Percentiles rank a stretch among this genome's conserved stretches.
Evolutionary conservation across 345 rosid species (phyloP).

Genomic region (Rhodamnia rubescens): DNA sequence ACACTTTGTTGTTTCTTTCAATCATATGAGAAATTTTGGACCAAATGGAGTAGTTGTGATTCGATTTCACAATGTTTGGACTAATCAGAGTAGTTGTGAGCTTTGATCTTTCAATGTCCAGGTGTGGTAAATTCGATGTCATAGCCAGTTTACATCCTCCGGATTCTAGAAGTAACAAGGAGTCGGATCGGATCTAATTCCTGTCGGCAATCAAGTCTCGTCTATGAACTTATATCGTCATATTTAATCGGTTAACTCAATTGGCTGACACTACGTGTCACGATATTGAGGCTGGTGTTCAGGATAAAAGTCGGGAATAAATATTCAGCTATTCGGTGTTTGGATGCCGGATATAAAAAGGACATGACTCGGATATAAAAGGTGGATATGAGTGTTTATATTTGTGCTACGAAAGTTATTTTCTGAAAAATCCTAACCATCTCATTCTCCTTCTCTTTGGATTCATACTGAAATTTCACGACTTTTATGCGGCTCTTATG

Average conservation of each 20-base stretch:
- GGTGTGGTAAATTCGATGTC: not conserved
- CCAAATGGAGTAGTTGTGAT: not conserved
- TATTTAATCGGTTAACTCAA: not conserved
- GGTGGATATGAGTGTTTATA: not conserved
- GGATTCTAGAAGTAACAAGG: no score
- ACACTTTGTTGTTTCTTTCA: not conserved
- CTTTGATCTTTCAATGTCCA: not conserved
- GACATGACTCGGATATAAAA: not conserved
- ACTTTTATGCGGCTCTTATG: accelerated
- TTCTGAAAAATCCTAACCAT: not conserved
- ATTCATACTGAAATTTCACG: not conserved
- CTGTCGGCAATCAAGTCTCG: no score
- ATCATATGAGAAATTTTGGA: not conserved
- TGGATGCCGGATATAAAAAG: not conserved
- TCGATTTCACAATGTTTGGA: not conserved
- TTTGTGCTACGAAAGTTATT: not conserved
- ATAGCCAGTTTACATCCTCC: not conserved
- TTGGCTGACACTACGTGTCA: accelerated
- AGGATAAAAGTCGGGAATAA: not conserved
- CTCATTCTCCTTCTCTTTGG: not conserved
- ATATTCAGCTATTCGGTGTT: not conserved
- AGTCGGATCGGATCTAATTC: no score
- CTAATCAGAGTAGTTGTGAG: not conserved
- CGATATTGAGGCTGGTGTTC: not conserved
- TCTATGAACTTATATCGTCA: not conserved